Evolutionary conservation across 2,329 filamentous ascomycete species (phyloP), one percentile per base, ranked within the genome.

Genomic region (Verticillium longisporum): DNA sequence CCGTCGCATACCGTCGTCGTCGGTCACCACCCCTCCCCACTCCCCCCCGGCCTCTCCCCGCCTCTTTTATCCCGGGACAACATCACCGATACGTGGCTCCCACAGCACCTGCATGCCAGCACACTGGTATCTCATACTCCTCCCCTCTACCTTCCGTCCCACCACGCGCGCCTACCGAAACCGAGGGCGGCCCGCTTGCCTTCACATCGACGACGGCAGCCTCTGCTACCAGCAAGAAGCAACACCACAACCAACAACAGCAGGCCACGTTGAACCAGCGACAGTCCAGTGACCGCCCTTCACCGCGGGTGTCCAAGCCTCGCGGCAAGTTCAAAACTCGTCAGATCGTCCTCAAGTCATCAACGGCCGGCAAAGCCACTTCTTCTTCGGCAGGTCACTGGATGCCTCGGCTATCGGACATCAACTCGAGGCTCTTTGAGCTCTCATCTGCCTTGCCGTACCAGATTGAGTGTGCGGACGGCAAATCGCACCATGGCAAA

Each of bases 341-440:
- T 34, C 73, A 75, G 34, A 76, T 76, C 57, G 54, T 63, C 67
- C 71, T 36, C 64, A 75, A 61, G 21, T 53, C 62, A 18, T 55
- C 58, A 37, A 37, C 57, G 7, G 55, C 37, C 61, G 66, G 36
- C 18, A 53, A 53, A 53, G 9, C n/a, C 18, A 11, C 45, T 10
- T 21, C 45, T 1, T 4, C 45, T 6, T 62, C 70, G 56, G 50
- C 61, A 56, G 64, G 70, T 60, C 68, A 72, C 69, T 75, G 72
- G 70, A 77, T 77, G 74, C 71, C 74, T 63, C 73, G 74, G 62
- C 68, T 77, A 60, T 72, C 72, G 32, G 70, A 75, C 56, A 71
- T 77, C 63, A 75, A 76, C 65, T 68, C 72, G 59, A 68, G 72
- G 31, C 69, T 78, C 9, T 69, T 75, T 66, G 72, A 73, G 64